Evolutionary conservation across 306 rosid genomes (phyloP).

Genomic region (Amphicarpaea edgeworthii): DNA sequence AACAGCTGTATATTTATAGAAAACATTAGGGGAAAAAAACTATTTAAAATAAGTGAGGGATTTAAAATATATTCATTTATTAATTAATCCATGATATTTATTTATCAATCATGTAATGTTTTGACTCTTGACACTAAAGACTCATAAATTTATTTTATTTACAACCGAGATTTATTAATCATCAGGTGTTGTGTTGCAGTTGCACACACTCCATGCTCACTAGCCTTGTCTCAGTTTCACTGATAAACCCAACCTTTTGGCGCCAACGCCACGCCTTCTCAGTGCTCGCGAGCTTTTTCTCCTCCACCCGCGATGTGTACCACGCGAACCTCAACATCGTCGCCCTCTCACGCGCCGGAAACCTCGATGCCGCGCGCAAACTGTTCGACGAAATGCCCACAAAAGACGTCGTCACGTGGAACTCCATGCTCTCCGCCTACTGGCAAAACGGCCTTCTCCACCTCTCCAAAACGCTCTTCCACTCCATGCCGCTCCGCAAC

Average conservation of each 20-base stretch:
- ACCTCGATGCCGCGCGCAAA: conserved; percentile 51
- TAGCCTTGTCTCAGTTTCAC: background rate
- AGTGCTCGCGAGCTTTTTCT: conserved; percentile 20
- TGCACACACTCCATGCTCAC: conserved; percentile 30
- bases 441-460: conserved; percentile 54
- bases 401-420: conserved; percentile 61
- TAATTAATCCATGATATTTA: too few relatives aligned
- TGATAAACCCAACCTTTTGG: background rate
- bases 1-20: too few relatives aligned
- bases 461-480: conserved; percentile 51
- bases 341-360: conserved; percentile 47
- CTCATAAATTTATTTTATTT: too few relatives aligned
- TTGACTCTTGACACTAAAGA: too few relatives aligned
- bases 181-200: background rate
- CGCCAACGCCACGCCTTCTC: conserved; percentile 21
- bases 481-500: conserved; percentile 53
- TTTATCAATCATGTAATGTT: too few relatives aligned
- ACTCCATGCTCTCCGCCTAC: conserved; percentile 59
- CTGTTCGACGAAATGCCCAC: conserved; percentile 60
- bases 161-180: too few relatives aligned
- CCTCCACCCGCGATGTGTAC: conserved; percentile 50
- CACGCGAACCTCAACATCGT: conserved; percentile 49
- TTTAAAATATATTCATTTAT: too few relatives aligned
- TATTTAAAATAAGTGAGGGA: too few relatives aligned
- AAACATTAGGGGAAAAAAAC: too few relatives aligned